A percentile compares a stretch with the other conserved stretches of the same genome.
Conservation (phyloP, 257 asterid genomes). For the Solanum gracilifrons region DNA sequence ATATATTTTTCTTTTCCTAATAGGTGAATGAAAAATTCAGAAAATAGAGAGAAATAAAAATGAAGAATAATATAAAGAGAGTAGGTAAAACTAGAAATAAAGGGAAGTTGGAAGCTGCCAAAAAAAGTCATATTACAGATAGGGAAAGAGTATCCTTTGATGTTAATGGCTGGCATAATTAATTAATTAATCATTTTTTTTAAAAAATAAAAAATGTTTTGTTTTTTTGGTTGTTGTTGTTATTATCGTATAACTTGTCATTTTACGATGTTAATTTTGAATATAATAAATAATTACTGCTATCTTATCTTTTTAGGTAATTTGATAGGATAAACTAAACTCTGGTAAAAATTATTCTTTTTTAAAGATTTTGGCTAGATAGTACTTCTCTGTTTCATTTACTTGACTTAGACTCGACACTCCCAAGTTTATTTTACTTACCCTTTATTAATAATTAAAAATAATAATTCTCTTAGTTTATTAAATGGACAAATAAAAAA, state of each 20-base stretch:
- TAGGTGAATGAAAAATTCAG: not conserved
- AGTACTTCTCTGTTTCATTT: not conserved
- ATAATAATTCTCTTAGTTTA: not conserved
- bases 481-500: not conserved
- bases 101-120: conserved; percentile 7
- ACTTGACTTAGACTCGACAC: not conserved
- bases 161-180: not conserved
- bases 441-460: no score
- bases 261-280: not conserved
- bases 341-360: not conserved
- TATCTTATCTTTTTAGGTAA: not conserved
- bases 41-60: not conserved
- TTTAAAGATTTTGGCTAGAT: not conserved
- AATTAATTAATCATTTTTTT: not conserved
- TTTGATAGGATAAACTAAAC: not conserved
- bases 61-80: not conserved
- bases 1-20: no score
- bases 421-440: no score
- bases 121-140: not conserved
- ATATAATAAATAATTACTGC: not conserved
- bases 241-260: not conserved
- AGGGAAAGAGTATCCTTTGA: not conserved
- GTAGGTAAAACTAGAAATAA: not conserved
- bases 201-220: not conserved
- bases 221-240: not conserved